Conservation (phyloP, 345 rosid species). For the Mercurialis annua region DNA sequence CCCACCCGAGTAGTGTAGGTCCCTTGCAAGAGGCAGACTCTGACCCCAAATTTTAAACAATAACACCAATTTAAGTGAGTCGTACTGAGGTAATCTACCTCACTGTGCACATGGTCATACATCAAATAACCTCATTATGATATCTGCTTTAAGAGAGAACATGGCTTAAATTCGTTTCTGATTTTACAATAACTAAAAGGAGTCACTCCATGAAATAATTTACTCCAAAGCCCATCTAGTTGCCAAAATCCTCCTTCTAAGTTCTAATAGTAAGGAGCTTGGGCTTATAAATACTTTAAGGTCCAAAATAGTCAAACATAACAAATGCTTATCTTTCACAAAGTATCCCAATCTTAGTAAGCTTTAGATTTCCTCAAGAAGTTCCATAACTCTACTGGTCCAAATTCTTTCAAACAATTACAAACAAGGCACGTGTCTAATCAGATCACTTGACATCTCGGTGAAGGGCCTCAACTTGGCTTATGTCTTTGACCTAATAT, state of each 20-base stretch:
- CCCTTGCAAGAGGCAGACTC: too few relatives aligned
- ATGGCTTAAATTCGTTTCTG: neutral
- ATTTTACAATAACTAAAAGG: neutral
- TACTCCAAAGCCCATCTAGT: neutral
- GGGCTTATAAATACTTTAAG: neutral
- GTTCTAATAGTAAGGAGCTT: neutral
- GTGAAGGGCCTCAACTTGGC: neutral
- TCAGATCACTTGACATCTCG: too few relatives aligned
- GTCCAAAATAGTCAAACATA: neutral
- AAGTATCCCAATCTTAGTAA: neutral
- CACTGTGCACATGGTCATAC: too few relatives aligned
- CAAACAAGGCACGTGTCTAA: too few relatives aligned
- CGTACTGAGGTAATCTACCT: too few relatives aligned
- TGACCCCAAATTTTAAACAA: too few relatives aligned
- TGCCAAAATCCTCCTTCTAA: neutral
- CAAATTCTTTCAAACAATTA: neutral
- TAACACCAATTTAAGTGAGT: too few relatives aligned
- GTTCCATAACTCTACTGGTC: neutral
- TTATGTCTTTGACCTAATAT: neutral
- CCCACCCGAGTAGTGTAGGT: too few relatives aligned
- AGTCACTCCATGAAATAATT: neutral
- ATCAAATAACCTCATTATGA: too few relatives aligned
- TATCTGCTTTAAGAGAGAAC: neutral
- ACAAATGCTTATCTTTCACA: neutral
- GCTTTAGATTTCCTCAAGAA: neutral